These are phyloP conservation scores for Biscogniauxia sp. DNA, from an alignment of 2,329 filamentous ascomycete species.

Conservation along the genomic window DNA sequence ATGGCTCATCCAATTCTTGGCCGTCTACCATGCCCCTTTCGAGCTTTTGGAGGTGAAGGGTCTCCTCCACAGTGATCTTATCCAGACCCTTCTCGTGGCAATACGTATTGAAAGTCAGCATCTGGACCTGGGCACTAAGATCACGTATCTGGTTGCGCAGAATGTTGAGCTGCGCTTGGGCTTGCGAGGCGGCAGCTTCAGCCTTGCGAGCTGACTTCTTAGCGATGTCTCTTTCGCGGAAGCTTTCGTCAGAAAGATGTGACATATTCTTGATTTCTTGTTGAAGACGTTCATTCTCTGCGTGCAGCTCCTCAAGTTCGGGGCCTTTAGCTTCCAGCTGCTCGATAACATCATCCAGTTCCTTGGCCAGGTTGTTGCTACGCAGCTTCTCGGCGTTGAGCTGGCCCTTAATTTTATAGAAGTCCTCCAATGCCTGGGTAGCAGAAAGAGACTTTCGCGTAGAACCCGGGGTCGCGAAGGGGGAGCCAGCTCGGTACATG, in stretches of 20 bases:
- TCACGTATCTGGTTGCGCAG: slow-evolving; percentile 85
- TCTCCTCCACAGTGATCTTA: slow-evolving; percentile 68
- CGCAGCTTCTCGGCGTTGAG: slow-evolving; percentile 72
- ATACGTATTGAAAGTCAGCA: slow-evolving; percentile 83
- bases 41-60: slow-evolving; percentile 72
- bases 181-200: slow-evolving; percentile 65
- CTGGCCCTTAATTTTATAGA: slow-evolving; percentile 67
- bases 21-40: slow-evolving; percentile 73
- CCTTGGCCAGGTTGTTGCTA: slow-evolving; percentile 69
- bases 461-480: slow-evolving; percentile 61
- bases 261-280: slow-evolving; percentile 83
- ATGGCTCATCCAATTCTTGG: slow-evolving; percentile 69
- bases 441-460: slow-evolving; percentile 58
- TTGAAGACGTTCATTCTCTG: slow-evolving; percentile 77
- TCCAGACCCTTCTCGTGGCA: slow-evolving; percentile 76
- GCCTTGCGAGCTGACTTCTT: slow-evolving; percentile 77
- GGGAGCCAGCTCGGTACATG: slow-evolving; percentile 53
- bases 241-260: slow-evolving; percentile 76
- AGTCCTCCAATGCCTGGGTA: slow-evolving; percentile 62
- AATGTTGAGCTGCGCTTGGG: slow-evolving; percentile 70
- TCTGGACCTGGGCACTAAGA: slow-evolving; percentile 84
- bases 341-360: slow-evolving; percentile 82
- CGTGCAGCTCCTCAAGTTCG: slow-evolving; percentile 80
- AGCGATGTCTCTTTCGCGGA: slow-evolving; percentile 74
- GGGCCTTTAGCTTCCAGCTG: slow-evolving; percentile 84